Evolutionary conservation across 2,329 filamentous ascomycete genomes (phyloP).

Genomic region (Botryotinia narcissicola): DNA sequence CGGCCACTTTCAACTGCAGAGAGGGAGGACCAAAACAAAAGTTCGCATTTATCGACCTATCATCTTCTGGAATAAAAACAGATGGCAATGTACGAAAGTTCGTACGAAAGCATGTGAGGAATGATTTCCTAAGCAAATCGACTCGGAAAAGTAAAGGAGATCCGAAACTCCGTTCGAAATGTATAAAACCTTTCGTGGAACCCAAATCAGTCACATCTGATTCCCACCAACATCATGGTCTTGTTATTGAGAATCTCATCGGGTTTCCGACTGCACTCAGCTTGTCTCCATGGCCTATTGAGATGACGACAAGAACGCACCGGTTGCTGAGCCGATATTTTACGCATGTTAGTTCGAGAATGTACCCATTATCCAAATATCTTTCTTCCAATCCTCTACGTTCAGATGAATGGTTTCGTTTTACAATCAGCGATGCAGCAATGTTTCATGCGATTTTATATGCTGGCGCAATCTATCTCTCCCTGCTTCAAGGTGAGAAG

Average conservation of each 20-base stretch:
- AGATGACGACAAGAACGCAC: slow-evolving; percentile 23
- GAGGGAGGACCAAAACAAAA: not conserved
- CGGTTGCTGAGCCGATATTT: slow-evolving; percentile 27
- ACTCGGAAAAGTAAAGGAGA: not conserved
- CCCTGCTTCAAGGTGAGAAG: slow-evolving; percentile 23
- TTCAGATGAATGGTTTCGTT: slow-evolving; percentile 29
- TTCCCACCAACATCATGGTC: not conserved
- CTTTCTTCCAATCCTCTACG: slow-evolving; percentile 26
- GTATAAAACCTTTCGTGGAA: not conserved
- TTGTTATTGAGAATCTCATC: slow-evolving; percentile 12
- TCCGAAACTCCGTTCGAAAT: not conserved
- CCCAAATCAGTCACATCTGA: not conserved
- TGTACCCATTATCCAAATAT: slow-evolving; percentile 24
- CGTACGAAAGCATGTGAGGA: slow-evolving; percentile 28
- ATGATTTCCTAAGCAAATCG: slow-evolving; percentile 23
- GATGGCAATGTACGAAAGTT: slow-evolving; percentile 24
- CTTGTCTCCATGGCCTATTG: slow-evolving; percentile 23
- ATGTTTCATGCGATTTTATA: slow-evolving; percentile 32
- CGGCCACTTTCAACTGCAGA: not conserved
- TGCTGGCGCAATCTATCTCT: slow-evolving; percentile 27
- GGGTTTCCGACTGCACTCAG: slow-evolving; percentile 24
- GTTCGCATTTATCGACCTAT: slow-evolving; percentile 27
- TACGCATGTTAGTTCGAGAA: slow-evolving; percentile 20
- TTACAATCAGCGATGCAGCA: slow-evolving; percentile 28
- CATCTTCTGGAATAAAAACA: slow-evolving; percentile 12